Evolutionary conservation across 169 alveolate genomes (phyloP).

Genomic region (Cryptosporidium meleagridis): DNA sequence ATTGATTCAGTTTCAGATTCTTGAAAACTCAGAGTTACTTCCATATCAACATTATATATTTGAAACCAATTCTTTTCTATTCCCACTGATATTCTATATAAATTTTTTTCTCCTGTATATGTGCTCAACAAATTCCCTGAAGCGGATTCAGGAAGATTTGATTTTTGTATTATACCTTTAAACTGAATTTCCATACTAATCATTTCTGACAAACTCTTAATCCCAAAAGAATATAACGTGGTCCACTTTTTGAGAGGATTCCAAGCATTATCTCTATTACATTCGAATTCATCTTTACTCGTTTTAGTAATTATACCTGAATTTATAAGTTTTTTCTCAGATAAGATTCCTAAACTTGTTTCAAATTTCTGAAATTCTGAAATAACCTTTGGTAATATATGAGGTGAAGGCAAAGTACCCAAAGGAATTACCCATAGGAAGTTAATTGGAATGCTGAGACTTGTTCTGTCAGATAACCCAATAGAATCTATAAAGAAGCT

Average conservation of each 20-base stretch:
- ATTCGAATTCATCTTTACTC: conserved; percentile 23
- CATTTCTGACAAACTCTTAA: conserved; percentile 1
- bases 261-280: conserved; percentile 48
- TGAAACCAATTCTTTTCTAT: conserved; percentile 48
- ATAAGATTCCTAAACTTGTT: neutral
- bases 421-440: conserved; percentile 67
- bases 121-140: neutral
- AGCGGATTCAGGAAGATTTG: neutral
- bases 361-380: conserved; percentile 45
- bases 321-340: neutral
- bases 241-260: conserved; percentile 69
- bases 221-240: conserved; percentile 19
- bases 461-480: conserved; percentile 18
- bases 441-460: conserved; percentile 38
- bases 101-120: neutral
- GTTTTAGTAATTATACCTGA: neutral
- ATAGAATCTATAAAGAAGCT: conserved; percentile 32
- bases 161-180: neutral
- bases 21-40: neutral
- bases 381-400: conserved; percentile 39
- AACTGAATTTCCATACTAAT: neutral
- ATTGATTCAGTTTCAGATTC: neutral
- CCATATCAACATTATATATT: conserved; percentile 12
- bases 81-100: conserved; percentile 1
- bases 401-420: conserved; percentile 72